These are phyloP conservation scores for Torulaspora globosa DNA, from an alignment of 1,139 yeast species.

Conservation along the genomic window DNA sequence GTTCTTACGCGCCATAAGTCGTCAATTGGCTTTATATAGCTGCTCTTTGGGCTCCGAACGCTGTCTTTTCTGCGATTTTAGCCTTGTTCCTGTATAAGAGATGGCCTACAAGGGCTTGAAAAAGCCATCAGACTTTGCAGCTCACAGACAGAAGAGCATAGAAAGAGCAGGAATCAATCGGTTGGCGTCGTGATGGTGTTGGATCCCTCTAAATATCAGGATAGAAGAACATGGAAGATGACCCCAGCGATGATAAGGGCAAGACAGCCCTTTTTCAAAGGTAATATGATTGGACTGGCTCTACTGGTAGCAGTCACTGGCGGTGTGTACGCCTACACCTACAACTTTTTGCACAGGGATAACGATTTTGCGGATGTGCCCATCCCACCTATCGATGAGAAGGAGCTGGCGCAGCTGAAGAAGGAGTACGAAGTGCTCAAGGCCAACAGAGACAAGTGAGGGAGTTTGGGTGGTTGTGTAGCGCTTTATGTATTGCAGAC, in stretches of 20 bases:
- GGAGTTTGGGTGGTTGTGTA: not conserved
- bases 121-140: not conserved
- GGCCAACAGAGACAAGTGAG: slow-evolving; percentile 34
- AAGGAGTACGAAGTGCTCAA: slow-evolving; percentile 54
- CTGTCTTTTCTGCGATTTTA: not conserved
- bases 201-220: slow-evolving; percentile 54
- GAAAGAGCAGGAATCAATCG: not conserved
- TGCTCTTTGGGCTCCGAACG: not conserved
- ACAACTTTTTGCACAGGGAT: slow-evolving; percentile 66
- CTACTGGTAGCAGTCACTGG: slow-evolving; percentile 58
- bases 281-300: slow-evolving; percentile 61
- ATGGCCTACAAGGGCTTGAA: not conserved
- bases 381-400: slow-evolving; percentile 83
- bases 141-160: not conserved
- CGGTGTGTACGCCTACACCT: slow-evolving; percentile 72
- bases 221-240: slow-evolving; percentile 77
- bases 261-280: slow-evolving; percentile 77
- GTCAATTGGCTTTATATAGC: not conserved
- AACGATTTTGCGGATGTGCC: slow-evolving; percentile 83
- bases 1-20: too few species aligned
- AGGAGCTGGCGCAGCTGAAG: slow-evolving; percentile 66
- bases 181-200: slow-evolving; percentile 20
- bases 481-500: slow-evolving; percentile 1
- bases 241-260: slow-evolving; percentile 92
- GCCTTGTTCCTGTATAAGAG: not conserved